Conservation (phyloP, 2,329 filamentous ascomycete genomes). For the Colletotrichum incanum region DNA sequence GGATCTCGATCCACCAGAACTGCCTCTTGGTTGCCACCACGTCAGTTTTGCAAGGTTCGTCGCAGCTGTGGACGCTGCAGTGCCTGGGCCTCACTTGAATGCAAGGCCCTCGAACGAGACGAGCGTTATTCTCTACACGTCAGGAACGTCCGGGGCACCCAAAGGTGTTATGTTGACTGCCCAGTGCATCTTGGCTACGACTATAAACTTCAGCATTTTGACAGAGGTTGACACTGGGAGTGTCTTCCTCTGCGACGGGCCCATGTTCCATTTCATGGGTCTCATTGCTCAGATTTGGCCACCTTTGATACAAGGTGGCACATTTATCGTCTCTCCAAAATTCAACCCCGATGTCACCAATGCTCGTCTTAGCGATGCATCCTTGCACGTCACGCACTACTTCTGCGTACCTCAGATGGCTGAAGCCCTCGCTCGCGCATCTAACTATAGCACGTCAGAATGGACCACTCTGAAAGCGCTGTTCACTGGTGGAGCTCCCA, state of each 20-base stretch:
- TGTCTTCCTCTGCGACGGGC: constrained; percentile 40
- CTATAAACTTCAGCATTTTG: constrained; percentile 28
- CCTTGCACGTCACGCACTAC: constrained; percentile 27
- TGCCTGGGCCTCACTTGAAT: constrained; percentile 1
- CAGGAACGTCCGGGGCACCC: constrained; percentile 32
- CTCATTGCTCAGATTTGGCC: constrained; percentile 36
- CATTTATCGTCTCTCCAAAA: constrained; percentile 24
- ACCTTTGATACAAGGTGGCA: constrained; percentile 28
- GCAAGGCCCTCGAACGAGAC: constrained; percentile 20
- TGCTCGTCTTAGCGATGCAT: constrained; percentile 15
- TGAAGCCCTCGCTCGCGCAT: constrained; percentile 29
- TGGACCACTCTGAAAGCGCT: constrained; percentile 35
- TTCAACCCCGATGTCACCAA: constrained; percentile 33
- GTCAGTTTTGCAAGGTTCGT: constrained; percentile 2
- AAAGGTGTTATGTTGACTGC: constrained; percentile 32
- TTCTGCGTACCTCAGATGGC: constrained; percentile 42
- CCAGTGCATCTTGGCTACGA: constrained; percentile 23
- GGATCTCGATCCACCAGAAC: constrained; percentile 24
- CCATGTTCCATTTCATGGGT: constrained; percentile 42
- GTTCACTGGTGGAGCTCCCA: constrained; percentile 36
- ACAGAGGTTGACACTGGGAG: constrained; percentile 29
- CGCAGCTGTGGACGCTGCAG: constrained; percentile 19
- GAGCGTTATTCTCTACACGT: constrained; percentile 36
- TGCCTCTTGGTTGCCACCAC: constrained; percentile 30
- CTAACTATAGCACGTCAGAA: constrained; percentile 17